Conservation (phyloP, 176 grass and related monocot species). For the Eremochloa ophiuroides region DNA sequence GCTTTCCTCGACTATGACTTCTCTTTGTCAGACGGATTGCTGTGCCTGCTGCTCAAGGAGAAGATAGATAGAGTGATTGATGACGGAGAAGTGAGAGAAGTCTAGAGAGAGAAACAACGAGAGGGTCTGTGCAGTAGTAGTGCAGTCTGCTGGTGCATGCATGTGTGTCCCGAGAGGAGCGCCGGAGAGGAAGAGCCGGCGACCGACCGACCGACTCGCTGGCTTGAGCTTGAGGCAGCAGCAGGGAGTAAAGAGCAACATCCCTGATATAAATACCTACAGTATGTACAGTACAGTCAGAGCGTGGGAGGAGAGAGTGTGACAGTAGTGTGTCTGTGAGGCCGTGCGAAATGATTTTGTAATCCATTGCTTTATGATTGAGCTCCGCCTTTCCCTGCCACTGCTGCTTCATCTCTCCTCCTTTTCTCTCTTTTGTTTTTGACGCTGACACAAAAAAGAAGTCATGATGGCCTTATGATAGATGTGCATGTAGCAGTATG, state of each 20-base stretch:
- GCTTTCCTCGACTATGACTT: conserved; percentile 85
- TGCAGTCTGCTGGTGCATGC: background rate
- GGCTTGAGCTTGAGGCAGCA: conserved; percentile 12
- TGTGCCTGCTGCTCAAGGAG: background rate
- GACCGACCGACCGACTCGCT: conserved; percentile 21
- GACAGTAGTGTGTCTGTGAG: background rate
- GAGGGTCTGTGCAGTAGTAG: too few relatives aligned
- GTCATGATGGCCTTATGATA: conserved; percentile 76
- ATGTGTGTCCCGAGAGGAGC: background rate
- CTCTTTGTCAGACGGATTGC: conserved; percentile 80
- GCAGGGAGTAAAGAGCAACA: conserved; percentile 79
- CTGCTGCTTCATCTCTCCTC: background rate
- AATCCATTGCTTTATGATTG: conserved; percentile 99
- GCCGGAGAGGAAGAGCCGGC: background rate
- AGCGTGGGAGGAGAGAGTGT: conserved; percentile 16
- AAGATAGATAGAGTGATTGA: conserved; percentile 18
- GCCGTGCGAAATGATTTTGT: conserved; percentile 68
- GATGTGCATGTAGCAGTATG: conserved; percentile 31
- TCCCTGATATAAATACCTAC: conserved; percentile 62
- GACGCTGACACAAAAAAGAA: conserved; percentile 70
- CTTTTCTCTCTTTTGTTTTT: conserved; percentile 19
- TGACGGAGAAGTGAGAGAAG: background rate
- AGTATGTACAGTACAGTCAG: background rate
- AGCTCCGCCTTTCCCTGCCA: conserved; percentile 36
- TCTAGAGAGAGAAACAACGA: background rate